A percentile compares a stretch with the other conserved stretches of the same genome.
These are phyloP conservation scores for Sclerotinia trifoliorum DNA, from an alignment of 2,329 filamentous ascomycete genomes.

Conservation along the genomic window DNA sequence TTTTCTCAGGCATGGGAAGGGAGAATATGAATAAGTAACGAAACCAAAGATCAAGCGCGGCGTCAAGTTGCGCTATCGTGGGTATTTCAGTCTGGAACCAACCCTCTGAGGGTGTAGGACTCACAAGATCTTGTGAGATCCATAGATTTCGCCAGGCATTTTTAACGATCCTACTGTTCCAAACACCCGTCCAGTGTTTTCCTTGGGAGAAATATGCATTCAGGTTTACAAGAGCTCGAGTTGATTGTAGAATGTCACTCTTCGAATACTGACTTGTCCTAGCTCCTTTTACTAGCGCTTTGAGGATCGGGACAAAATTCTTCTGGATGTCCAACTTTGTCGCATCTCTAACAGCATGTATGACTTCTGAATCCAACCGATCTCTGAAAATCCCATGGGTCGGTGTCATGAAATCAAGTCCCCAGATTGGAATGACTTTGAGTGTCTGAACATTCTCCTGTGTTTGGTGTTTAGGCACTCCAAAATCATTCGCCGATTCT, in stretches of 20 bases:
- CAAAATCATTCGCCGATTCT: slow-evolving; percentile 53
- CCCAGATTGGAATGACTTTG: slow-evolving; percentile 51
- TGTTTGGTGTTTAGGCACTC: slow-evolving; percentile 49
- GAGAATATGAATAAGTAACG: slow-evolving; percentile 50
- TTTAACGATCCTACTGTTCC: slow-evolving; percentile 48
- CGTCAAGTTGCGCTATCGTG: slow-evolving; percentile 48
- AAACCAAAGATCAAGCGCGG: slow-evolving; percentile 48
- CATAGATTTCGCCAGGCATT: slow-evolving; percentile 48
- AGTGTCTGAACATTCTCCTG: slow-evolving; percentile 51
- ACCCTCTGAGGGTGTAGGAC: slow-evolving; percentile 43
- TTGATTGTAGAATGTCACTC: slow-evolving; percentile 46
- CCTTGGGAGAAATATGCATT: slow-evolving; percentile 41
- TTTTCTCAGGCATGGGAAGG: slow-evolving; percentile 44
- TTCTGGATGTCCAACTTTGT: slow-evolving; percentile 48
- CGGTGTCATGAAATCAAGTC: slow-evolving; percentile 49
- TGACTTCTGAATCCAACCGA: slow-evolving; percentile 49
- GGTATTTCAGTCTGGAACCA: slow-evolving; percentile 49
- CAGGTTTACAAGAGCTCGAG: slow-evolving; percentile 33
- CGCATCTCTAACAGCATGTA: slow-evolving; percentile 44
- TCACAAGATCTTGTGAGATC: slow-evolving; percentile 46
- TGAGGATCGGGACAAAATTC: slow-evolving; percentile 54
- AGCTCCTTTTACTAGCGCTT: slow-evolving; percentile 50
- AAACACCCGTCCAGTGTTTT: slow-evolving; percentile 48
- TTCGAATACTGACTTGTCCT: slow-evolving; percentile 47
- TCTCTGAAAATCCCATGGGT: slow-evolving; percentile 51